Conservation (phyloP, 495 filamentous ascomycete genomes). For the Talaromyces adpressus region DNA sequence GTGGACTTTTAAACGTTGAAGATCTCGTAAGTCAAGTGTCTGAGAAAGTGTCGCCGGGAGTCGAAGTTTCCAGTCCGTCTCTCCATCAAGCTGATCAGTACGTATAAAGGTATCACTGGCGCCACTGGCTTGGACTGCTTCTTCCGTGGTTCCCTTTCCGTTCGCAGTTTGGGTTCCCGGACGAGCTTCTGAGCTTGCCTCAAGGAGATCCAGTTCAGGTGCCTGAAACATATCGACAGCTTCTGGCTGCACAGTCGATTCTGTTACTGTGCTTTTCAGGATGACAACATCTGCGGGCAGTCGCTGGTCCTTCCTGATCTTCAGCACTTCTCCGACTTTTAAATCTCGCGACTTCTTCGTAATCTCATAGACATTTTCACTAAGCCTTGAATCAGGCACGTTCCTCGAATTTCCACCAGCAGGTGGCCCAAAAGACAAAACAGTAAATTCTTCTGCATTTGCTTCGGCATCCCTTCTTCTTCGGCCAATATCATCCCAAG, state of each 20-base stretch:
- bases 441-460: conserved; percentile 84
- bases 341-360: conserved; percentile 80
- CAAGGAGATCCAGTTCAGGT: conserved; percentile 3
- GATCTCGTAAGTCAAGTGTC: conserved; percentile 55
- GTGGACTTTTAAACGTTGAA: conserved; percentile 66
- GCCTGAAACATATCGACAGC: background rate
- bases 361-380: conserved; percentile 41
- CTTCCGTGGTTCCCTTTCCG: conserved; percentile 8
- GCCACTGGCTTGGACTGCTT: conserved; percentile 18
- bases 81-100: conserved; percentile 95
- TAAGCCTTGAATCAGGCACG: conserved; percentile 6
- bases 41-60: conserved; percentile 82
- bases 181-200: background rate
- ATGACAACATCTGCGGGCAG: conserved; percentile 94
- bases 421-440: conserved; percentile 58
- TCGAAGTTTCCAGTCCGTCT: conserved; percentile 98
- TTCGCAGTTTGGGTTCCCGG: conserved; percentile 1
- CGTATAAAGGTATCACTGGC: conserved; percentile 91
- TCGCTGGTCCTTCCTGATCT: conserved; percentile 82
- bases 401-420: conserved; percentile 14
- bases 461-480: conserved; percentile 85
- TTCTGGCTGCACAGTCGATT: conserved; percentile 24
- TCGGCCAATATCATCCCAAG: conserved; percentile 84
- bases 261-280: conserved; percentile 59
- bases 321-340: conserved; percentile 90